Evolutionary conservation across 371 early-diverging fungal genomes (phyloP).

Genomic region (Blastocladiella emersonii): DNA sequence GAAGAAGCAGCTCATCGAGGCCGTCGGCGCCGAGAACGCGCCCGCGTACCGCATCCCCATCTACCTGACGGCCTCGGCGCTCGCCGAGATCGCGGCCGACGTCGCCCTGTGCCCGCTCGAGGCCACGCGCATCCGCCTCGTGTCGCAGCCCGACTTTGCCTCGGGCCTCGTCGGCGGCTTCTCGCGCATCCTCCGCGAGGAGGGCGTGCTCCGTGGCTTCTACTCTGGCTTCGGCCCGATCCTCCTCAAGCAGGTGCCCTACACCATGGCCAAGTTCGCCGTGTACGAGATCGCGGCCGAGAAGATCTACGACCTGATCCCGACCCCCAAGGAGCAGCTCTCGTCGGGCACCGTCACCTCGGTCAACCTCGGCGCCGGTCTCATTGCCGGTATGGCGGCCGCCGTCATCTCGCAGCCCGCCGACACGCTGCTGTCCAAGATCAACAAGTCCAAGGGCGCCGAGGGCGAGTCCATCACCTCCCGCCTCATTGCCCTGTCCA

Average conservation of each 20-base stretch:
- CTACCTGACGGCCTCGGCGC: conserved; percentile 63
- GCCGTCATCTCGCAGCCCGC: conserved; percentile 66
- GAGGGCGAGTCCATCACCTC: conserved; percentile 37
- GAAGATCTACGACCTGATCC: conserved; percentile 27
- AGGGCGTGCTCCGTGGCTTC: conserved; percentile 53
- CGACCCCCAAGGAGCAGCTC: conserved; percentile 38
- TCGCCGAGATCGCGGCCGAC: conserved; percentile 80
- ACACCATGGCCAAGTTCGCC: conserved; percentile 49
- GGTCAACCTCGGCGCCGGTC: conserved; percentile 34
- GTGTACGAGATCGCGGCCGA: conserved; percentile 40
- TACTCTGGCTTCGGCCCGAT: conserved; percentile 66
- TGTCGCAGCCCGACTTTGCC: conserved; percentile 58
- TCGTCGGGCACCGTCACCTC: conserved; percentile 26
- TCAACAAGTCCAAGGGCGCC: conserved; percentile 44
- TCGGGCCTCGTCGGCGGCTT: conserved; percentile 47
- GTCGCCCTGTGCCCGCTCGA: conserved; percentile 61
- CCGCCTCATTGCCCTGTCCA: conserved; percentile 34
- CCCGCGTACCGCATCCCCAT: conserved; percentile 56
- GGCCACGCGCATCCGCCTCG: conserved; percentile 63
- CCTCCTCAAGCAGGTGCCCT: conserved; percentile 58
- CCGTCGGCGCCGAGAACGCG: conserved; percentile 58
- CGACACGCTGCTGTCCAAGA: conserved; percentile 58
- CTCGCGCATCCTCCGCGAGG: conserved; percentile 43
- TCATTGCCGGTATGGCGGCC: conserved; percentile 41
- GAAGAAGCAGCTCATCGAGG: conserved; percentile 50